phyloP scores from a whole-genome alignment of 352 stramenopile genomes.

The Thalassiosira livingstoniorum region DNA sequence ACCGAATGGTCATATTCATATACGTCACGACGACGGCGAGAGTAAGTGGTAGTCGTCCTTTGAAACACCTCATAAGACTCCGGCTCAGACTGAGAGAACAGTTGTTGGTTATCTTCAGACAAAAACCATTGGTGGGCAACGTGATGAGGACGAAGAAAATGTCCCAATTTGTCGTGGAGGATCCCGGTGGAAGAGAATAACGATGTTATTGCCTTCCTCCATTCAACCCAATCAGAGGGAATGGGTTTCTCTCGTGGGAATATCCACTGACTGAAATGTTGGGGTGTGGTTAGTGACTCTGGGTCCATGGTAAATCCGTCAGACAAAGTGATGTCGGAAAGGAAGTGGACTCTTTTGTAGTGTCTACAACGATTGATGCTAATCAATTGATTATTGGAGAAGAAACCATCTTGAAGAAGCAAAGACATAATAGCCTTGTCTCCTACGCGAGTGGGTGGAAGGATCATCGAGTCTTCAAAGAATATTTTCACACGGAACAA shows the following conservation, averaged over 20 bases:
- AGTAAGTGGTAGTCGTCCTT: too few relatives aligned
- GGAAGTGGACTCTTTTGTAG: neutral
- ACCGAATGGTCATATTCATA: too few relatives aligned
- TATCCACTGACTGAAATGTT: neutral
- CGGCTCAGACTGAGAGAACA: too few relatives aligned
- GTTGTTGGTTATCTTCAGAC: too few relatives aligned
- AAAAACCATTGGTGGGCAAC: too few relatives aligned
- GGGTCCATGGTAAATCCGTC: conserved; percentile 3
- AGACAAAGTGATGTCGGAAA: neutral
- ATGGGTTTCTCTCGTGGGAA: conserved; percentile 14
- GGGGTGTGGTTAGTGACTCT: neutral
- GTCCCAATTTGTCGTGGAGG: too few relatives aligned
- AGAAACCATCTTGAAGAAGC: neutral
- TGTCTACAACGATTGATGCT: conserved; percentile 26
- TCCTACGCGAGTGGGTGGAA: conserved; percentile 3
- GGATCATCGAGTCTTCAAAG: neutral
- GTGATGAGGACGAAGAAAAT: too few relatives aligned
- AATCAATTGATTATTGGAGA: neutral
- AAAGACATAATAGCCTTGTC: neutral
- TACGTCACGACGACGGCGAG: too few relatives aligned
- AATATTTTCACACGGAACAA: neutral
- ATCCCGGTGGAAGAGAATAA: too few relatives aligned
- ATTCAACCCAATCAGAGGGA: neutral
- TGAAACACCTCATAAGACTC: too few relatives aligned
- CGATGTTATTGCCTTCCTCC: too few relatives aligned